Conservation (phyloP, 2,329 filamentous ascomycete genomes). For the Aspergillus aculeatus region DNA sequence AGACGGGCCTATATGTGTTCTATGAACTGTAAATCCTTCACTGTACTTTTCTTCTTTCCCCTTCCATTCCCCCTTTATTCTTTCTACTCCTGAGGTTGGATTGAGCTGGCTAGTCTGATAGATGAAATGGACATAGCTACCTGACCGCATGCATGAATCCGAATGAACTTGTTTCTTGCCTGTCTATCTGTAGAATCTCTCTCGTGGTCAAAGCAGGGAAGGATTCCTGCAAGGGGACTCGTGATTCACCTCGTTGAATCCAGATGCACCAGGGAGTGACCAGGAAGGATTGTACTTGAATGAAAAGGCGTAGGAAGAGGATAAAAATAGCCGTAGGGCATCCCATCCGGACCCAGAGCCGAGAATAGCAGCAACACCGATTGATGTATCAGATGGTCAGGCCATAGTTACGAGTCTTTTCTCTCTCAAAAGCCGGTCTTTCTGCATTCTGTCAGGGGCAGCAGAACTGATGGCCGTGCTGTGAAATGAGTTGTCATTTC, state of each 20-base stretch:
- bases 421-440: too few relatives aligned
- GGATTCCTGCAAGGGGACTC: background rate
- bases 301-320: background rate
- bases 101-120: background rate
- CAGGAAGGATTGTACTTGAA: background rate
- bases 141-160: background rate
- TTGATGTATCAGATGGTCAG: background rate
- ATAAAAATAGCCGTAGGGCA: background rate
- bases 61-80: background rate
- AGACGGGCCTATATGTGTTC: constrained; percentile 4
- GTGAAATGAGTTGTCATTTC: too few relatives aligned
- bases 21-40: background rate
- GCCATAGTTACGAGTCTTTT: background rate
- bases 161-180: background rate
- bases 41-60: constrained; percentile 5
- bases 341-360: background rate
- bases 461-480: too few relatives aligned
- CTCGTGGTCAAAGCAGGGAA: background rate
- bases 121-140: background rate
- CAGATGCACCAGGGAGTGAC: background rate
- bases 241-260: background rate
- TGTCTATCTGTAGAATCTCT: background rate
- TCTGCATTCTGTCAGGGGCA: background rate
- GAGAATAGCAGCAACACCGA: background rate
- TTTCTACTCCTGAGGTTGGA: background rate